Percentiles rank a stretch among this genome's conserved stretches.
Conservation (phyloP, 2,329 filamentous ascomycete species). For the Fusarium lyarnte region DNA sequence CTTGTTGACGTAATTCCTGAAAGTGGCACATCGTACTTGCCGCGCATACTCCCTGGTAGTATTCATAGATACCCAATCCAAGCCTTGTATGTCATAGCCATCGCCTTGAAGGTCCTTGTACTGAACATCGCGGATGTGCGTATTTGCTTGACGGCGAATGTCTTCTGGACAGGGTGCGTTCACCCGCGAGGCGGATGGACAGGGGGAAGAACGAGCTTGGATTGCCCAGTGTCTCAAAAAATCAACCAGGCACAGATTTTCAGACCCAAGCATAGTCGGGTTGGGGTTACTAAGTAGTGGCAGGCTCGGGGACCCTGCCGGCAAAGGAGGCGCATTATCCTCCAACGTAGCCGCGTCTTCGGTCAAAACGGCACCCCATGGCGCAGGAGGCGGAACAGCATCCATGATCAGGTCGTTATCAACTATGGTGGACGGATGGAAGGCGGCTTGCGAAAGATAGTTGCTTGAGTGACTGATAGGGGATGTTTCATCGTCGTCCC, state of each 20-base stretch:
- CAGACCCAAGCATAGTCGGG: conserved; percentile 54
- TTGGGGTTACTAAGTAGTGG: conserved; percentile 47
- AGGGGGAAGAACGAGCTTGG: conserved; percentile 38
- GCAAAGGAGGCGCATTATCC: neutral
- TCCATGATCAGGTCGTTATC: conserved; percentile 29
- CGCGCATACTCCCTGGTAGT: conserved; percentile 61
- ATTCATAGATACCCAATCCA: conserved; percentile 65
- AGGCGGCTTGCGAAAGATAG: conserved; percentile 17
- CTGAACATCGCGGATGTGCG: conserved; percentile 38
- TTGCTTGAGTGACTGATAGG: conserved; percentile 18
- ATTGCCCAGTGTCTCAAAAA: conserved; percentile 63
- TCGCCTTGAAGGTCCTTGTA: conserved; percentile 65
- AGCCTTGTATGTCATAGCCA: conserved; percentile 65
- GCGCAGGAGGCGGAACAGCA: conserved; percentile 19
- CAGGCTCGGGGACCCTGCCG: conserved; percentile 12
- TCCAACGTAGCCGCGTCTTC: neutral
- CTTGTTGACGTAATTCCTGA: conserved; percentile 68
- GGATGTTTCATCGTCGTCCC: conserved; percentile 24
- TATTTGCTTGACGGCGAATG: conserved; percentile 46
- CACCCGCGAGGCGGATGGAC: conserved; percentile 36
- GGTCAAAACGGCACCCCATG: conserved; percentile 12
- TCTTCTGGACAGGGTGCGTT: conserved; percentile 43
- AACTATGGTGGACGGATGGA: conserved; percentile 12
- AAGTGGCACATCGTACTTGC: conserved; percentile 57
- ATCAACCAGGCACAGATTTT: conserved; percentile 60